These are phyloP conservation scores for Clonostachys chloroleuca DNA, from an alignment of 2,329 filamentous ascomycete genomes.

Conservation along the genomic window DNA sequence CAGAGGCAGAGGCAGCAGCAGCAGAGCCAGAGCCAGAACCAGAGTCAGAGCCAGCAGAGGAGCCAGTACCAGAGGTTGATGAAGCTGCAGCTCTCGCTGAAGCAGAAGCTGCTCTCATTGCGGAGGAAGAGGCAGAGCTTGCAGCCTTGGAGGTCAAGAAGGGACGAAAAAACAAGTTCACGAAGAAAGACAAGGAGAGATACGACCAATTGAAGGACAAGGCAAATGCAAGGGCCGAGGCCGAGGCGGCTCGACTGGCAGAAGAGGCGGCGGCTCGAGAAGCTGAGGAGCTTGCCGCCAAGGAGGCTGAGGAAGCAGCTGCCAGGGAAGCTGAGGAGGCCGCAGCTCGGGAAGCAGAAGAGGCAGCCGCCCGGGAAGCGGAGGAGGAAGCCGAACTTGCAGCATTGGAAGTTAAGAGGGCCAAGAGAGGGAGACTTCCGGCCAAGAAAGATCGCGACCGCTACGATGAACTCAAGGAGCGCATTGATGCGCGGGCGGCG, in stretches of 20 bases:
- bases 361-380: constrained; percentile 8
- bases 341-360: constrained; percentile 11
- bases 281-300: constrained; percentile 18
- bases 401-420: constrained; percentile 15
- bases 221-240: constrained; percentile 18
- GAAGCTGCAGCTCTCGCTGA: constrained; percentile 22
- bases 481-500: background rate
- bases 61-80: constrained; percentile 15
- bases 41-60: constrained; percentile 10
- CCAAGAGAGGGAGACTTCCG: constrained; percentile 25
- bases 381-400: constrained; percentile 18
- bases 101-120: constrained; percentile 10
- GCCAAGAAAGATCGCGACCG: constrained; percentile 7
- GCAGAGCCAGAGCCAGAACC: constrained; percentile 16
- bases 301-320: constrained; percentile 31
- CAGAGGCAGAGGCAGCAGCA: constrained; percentile 18
- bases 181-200: constrained; percentile 17
- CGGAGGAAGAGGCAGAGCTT: constrained; percentile 19
- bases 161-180: constrained; percentile 8
- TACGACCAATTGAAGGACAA: constrained; percentile 21
- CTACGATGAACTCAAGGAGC: background rate
- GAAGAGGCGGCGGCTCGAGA: constrained; percentile 28
- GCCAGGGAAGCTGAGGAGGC: constrained; percentile 23
- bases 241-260: constrained; percentile 9
- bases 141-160: constrained; percentile 19